Conservation (phyloP, 2,329 filamentous ascomycete genomes). For the Blastomyces parvus region DNA sequence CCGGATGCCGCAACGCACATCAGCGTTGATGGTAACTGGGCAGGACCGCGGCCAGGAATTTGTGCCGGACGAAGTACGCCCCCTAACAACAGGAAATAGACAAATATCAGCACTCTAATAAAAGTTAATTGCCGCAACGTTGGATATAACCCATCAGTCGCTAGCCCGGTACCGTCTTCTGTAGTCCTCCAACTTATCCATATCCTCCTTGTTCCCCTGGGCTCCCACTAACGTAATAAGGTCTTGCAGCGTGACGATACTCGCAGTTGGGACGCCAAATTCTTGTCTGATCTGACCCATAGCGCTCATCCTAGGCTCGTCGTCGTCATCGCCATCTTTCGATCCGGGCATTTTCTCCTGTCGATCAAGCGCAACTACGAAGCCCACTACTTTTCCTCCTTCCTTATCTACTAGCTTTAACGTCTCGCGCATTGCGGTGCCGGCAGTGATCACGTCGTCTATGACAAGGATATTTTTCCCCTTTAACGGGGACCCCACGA, state of each 20-base stretch:
- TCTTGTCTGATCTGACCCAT: slow-evolving; percentile 8
- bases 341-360: slow-evolving; percentile 53
- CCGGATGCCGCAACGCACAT: not conserved
- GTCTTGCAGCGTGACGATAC: slow-evolving; percentile 62
- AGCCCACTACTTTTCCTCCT: slow-evolving; percentile 75
- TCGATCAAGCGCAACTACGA: slow-evolving; percentile 79
- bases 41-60: not conserved
- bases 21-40: not conserved
- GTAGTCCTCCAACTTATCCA: slow-evolving; percentile 64
- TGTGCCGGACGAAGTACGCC: not conserved
- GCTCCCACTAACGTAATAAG: slow-evolving; percentile 61
- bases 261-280: slow-evolving; percentile 33
- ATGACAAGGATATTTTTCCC: slow-evolving; percentile 82
- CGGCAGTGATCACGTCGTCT: slow-evolving; percentile 93
- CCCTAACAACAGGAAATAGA: not conserved
- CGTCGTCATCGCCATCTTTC: slow-evolving; percentile 70
- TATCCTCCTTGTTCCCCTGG: slow-evolving; percentile 52
- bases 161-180: slow-evolving; percentile 40
- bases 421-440: slow-evolving; percentile 86
- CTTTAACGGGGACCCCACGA: slow-evolving; percentile 77
- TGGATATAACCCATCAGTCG: not conserved
- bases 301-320: slow-evolving; percentile 45
- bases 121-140: not conserved
- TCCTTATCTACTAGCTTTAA: slow-evolving; percentile 80
- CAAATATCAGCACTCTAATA: not conserved